phyloP scores from a whole-genome alignment of 73 alveolate species.

The Chromera velia region DNA sequence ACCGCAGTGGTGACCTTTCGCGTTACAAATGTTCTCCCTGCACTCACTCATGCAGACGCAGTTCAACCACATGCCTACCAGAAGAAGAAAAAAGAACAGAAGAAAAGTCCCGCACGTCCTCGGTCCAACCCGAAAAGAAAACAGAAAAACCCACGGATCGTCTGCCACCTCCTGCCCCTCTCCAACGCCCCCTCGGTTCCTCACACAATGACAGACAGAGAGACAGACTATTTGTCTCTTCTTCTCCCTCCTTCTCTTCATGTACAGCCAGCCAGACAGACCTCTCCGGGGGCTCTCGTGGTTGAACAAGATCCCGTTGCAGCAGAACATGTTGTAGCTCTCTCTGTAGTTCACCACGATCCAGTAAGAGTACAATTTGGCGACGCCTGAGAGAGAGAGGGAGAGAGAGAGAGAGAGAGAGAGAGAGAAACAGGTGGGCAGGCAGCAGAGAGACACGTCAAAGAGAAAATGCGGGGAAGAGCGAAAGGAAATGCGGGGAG shows the following conservation, averaged over 20 bases:
- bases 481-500: no score
- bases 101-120: no score
- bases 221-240: neutral
- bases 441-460: no score
- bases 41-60: no score
- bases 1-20: constrained; percentile 26
- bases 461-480: no score
- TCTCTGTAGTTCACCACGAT: constrained; percentile 38
- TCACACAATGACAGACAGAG: neutral
- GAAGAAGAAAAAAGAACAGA: no score
- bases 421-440: no score
- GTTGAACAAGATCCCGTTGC: constrained; percentile 55
- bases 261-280: constrained; percentile 31
- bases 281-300: constrained; percentile 66
- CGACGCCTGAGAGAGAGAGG: constrained; percentile 14
- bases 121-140: constrained; percentile 1
- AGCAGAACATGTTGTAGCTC: constrained; percentile 36
- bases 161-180: neutral
- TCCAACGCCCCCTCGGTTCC: neutral
- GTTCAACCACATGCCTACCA: no score
- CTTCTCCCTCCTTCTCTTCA: no score
- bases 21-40: constrained; percentile 15
- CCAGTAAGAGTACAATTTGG: constrained; percentile 54
- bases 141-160: neutral
- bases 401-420: no score